These are phyloP conservation scores for Eutrema yunnanense DNA, from an alignment of 345 rosid genomes.

Conservation along the genomic window DNA sequence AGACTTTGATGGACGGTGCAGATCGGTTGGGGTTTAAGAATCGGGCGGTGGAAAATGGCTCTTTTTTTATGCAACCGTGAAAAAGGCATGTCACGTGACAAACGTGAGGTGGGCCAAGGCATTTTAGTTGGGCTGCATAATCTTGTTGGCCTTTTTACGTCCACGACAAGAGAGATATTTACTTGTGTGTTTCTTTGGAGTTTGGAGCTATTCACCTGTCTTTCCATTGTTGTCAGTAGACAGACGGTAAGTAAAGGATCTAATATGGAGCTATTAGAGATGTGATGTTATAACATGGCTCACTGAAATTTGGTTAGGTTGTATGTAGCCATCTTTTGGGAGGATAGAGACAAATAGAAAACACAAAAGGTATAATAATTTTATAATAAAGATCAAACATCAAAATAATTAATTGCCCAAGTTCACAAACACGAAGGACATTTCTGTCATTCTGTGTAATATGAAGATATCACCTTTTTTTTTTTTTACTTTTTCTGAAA, in stretches of 20 bases:
- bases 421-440: constrained; percentile 17
- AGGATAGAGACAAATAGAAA: not conserved
- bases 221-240: not conserved
- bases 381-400: not conserved
- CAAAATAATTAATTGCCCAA: not conserved
- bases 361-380: not conserved
- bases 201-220: constrained; percentile 9
- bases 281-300: not conserved
- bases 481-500: not conserved
- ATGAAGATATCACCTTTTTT: not conserved
- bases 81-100: constrained; percentile 22
- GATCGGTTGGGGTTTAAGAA: constrained; percentile 10
- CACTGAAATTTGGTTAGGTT: not conserved
- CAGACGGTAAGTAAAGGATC: not conserved
- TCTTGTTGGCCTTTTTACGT: not conserved
- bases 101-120: constrained; percentile 8
- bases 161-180: not conserved
- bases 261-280: too few relatives aligned
- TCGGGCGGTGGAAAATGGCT: constrained; percentile 11
- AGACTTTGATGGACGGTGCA: constrained; percentile 5
- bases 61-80: not conserved
- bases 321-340: not conserved
- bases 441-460: constrained; percentile 4
- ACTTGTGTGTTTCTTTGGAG: not conserved
- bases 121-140: constrained; percentile 3